phyloP scores from a whole-genome alignment of 1,284 basidiomycete genomes.

The Bondarzewia mesenterica region DNA sequence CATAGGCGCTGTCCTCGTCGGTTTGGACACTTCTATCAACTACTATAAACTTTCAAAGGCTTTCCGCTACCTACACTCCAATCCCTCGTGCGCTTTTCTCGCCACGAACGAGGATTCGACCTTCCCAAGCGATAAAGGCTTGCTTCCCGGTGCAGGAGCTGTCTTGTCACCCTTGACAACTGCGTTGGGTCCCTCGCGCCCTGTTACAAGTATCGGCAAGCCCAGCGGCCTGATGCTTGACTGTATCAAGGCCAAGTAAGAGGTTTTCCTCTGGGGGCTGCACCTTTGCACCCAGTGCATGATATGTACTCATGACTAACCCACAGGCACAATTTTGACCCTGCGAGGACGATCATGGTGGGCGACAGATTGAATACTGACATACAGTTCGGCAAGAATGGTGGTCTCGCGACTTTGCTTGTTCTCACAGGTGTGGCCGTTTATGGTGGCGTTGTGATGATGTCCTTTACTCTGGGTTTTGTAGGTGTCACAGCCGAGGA shows the following conservation, averaged over 20 bases:
- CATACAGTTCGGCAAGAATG: constrained; percentile 84
- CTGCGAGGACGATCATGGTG: constrained; percentile 83
- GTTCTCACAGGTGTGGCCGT: constrained; percentile 77
- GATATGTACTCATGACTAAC: neutral
- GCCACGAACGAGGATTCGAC: constrained; percentile 92
- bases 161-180: constrained; percentile 79
- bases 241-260: constrained; percentile 90
- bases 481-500: constrained; percentile 67
- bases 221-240: constrained; percentile 91
- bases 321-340: constrained; percentile 79
- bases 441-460: constrained; percentile 1
- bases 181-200: constrained; percentile 64
- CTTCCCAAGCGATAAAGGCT: constrained; percentile 75
- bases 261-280: constrained; percentile 13
- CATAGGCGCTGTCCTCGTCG: constrained; percentile 88
- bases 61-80: constrained; percentile 80
- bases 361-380: constrained; percentile 95
- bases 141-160: constrained; percentile 81
- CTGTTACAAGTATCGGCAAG: constrained; percentile 73
- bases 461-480: constrained; percentile 1
- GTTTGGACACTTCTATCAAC: constrained; percentile 73
- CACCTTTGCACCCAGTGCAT: neutral
- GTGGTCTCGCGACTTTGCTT: constrained; percentile 80
- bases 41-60: constrained; percentile 95
- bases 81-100: constrained; percentile 80